Percentiles rank a stretch among this genome's conserved stretches.
Conservation (phyloP, 371 early-diverging fungal species). For the Hamiltosporidium tvaerminnensis region DNA sequence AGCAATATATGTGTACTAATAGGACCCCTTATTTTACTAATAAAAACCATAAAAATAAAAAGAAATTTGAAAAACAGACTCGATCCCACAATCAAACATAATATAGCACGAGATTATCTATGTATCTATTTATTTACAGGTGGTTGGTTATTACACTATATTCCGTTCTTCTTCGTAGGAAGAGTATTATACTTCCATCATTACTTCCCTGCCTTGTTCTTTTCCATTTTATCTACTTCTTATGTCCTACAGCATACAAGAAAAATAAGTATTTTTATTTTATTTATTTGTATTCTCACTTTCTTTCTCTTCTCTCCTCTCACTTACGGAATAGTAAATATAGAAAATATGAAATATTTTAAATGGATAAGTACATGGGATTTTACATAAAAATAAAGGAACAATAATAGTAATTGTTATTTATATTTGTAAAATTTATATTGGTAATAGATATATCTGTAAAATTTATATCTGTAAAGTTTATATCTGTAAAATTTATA, state of each 20-base stretch:
- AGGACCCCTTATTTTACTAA: slow-evolving; percentile 16
- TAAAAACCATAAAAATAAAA: slow-evolving; percentile 11
- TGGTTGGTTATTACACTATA: slow-evolving; percentile 85
- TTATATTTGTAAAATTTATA: too few species aligned
- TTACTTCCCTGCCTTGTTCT: slow-evolving; percentile 90
- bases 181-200: slow-evolving; percentile 84
- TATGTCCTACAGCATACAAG: slow-evolving; percentile 55
- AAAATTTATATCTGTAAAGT: too few species aligned
- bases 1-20: slow-evolving; percentile 40
- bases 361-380: too few species aligned
- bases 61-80: background rate
- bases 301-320: too few species aligned
- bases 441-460: too few species aligned
- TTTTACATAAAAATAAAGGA: too few species aligned
- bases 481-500: too few species aligned
- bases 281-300: too few species aligned
- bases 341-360: too few species aligned
- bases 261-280: slow-evolving; percentile 28
- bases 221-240: slow-evolving; percentile 62
- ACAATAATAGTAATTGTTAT: too few species aligned
- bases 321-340: too few species aligned
- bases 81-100: background rate
- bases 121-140: slow-evolving; percentile 12
- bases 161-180: slow-evolving; percentile 88
- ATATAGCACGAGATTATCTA: background rate